phyloP scores from a whole-genome alignment of 345 rosid species.

The Rhizophora apiculata region DNA sequence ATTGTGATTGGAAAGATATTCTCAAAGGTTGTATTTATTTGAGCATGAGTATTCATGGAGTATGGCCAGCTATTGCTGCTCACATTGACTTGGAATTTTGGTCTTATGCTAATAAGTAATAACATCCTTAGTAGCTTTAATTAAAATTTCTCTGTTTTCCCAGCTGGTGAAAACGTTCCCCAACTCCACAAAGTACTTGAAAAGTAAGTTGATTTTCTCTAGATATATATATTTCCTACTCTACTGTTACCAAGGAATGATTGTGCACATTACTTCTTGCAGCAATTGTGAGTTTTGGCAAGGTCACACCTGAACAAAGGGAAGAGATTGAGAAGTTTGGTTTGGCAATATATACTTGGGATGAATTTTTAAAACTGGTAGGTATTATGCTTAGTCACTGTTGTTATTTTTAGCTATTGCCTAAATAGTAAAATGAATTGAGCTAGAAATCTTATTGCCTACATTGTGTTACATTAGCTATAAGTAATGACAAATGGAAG shows the following conservation, averaged over 20 bases:
- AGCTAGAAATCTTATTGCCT: not conserved
- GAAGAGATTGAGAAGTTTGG: conserved; percentile 60
- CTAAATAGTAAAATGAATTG: not conserved
- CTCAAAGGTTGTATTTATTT: not conserved
- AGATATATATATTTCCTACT: conserved; percentile 10
- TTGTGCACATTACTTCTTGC: conserved; percentile 21
- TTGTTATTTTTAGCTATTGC: not conserved
- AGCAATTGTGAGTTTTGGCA: conserved; percentile 98
- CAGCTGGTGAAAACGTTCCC: conserved; percentile 89
- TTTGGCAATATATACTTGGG: conserved; percentile 69
- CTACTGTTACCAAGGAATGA: conserved; percentile 9
- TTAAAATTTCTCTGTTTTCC: conserved; percentile 15
- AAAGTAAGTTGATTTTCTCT: conserved; percentile 51
- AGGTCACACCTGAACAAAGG: conserved; percentile 57
- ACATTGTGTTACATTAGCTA: too few species aligned
- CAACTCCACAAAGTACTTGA: conserved; percentile 52
- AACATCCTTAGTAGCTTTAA: conserved; percentile 13
- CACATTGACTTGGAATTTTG: conserved; percentile 1
- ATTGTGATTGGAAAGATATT: not conserved
- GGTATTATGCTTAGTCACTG: not conserved
- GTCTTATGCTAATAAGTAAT: not conserved
- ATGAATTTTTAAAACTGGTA: conserved; percentile 77
- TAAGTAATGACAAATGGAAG: too few species aligned
- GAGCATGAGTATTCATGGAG: not conserved
- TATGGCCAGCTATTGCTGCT: not conserved